These are phyloP conservation scores for Jimgerdemannia lactiflua DNA, from an alignment of 192 early-diverging fungal genomes.

Conservation along the genomic window DNA sequence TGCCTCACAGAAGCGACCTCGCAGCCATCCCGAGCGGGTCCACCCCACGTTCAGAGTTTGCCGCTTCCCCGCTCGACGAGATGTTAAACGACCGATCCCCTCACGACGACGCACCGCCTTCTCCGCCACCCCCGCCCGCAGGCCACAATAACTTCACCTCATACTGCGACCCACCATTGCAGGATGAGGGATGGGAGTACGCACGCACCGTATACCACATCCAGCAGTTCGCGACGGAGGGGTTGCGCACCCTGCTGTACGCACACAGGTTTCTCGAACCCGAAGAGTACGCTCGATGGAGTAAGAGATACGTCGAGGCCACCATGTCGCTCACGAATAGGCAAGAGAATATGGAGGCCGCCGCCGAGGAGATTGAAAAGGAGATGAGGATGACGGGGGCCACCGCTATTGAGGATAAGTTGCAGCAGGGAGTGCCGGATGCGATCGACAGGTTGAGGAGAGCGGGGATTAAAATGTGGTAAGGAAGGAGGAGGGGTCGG, in stretches of 20 bases:
- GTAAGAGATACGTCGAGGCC: slow-evolving; percentile 64
- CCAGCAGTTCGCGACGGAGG: slow-evolving; percentile 70
- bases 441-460: slow-evolving; percentile 73
- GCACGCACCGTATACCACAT: slow-evolving; percentile 60
- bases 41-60: slow-evolving; percentile 6
- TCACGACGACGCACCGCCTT: too few species aligned
- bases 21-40: too few species aligned
- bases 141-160: too few species aligned
- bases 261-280: slow-evolving; percentile 64
- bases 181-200: slow-evolving; percentile 51
- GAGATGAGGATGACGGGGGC: slow-evolving; percentile 75
- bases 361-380: slow-evolving; percentile 75
- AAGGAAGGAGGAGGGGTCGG: too few species aligned
- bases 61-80: slow-evolving; percentile 24
- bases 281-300: slow-evolving; percentile 67
- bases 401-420: slow-evolving; percentile 88
- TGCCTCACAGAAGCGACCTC: too few species aligned
- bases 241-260: slow-evolving; percentile 81
- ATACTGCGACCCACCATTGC: slow-evolving; percentile 2
- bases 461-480: slow-evolving; percentile 82
- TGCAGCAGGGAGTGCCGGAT: slow-evolving; percentile 85
- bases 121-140: too few species aligned
- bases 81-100: slow-evolving; percentile 35
- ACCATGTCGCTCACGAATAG: slow-evolving; percentile 62
- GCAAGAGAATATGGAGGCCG: slow-evolving; percentile 47